Evolutionary conservation across 352 stramenopile genomes (phyloP).

Genomic region (Halophytophthora batemanensis): DNA sequence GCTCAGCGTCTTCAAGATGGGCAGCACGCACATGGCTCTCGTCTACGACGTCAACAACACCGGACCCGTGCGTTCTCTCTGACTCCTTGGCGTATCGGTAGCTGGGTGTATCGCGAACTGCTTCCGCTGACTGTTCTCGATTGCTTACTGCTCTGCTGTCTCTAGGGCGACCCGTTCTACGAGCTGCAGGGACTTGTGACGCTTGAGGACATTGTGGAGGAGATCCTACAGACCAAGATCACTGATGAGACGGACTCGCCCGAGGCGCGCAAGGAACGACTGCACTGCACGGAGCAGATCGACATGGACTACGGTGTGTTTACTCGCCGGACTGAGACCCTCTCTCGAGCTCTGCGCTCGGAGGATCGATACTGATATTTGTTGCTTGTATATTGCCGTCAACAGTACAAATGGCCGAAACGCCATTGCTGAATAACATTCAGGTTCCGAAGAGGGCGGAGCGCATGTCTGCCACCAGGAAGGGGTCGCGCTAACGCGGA

Average conservation of each 20-base stretch:
- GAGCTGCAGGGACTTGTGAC: conserved; percentile 97
- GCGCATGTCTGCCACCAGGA: too few species aligned
- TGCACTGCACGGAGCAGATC: conserved; percentile 54
- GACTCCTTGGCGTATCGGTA: conserved; percentile 20
- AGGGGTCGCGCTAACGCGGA: too few species aligned
- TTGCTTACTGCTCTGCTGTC: neutral
- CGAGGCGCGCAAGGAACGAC: conserved; percentile 39
- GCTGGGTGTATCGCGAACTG: neutral
- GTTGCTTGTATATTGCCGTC: too few species aligned
- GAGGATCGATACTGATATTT: neutral
- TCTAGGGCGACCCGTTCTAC: conserved; percentile 92
- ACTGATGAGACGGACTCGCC: conserved; percentile 92
- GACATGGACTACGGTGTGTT: conserved; percentile 56
- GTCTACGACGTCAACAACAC: conserved; percentile 82
- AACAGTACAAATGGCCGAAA: too few species aligned
- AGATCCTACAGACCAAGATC: conserved; percentile 97
- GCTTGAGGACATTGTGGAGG: conserved; percentile 98
- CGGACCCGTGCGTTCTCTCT: conserved; percentile 47
- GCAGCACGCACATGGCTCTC: conserved; percentile 64
- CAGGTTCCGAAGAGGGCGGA: too few species aligned
- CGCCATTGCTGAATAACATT: too few species aligned
- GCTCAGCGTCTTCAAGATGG: conserved; percentile 75
- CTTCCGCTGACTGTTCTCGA: neutral
- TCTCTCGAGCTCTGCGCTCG: conserved; percentile 1
- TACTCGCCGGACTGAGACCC: too few species aligned